phyloP scores from a whole-genome alignment of 768 basidiomycete genomes.

The Kwoniella pini region DNA sequence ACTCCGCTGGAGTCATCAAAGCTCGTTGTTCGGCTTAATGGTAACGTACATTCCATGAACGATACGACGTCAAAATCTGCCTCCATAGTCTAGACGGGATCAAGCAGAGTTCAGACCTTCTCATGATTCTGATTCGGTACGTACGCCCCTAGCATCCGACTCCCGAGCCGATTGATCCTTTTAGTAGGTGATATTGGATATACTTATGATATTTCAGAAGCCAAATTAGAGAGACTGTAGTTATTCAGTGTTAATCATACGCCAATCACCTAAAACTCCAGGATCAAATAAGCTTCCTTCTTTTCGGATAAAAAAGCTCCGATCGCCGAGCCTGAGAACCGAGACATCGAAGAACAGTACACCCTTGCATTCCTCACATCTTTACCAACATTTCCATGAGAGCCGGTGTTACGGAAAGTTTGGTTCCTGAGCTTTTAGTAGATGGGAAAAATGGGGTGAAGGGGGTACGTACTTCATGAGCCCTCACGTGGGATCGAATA shows the following conservation, averaged over 20 bases:
- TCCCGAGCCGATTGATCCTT: background rate
- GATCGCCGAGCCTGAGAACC: background rate
- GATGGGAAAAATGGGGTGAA: background rate
- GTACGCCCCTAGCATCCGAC: background rate
- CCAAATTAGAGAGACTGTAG: background rate
- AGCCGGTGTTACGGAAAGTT: background rate
- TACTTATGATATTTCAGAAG: too few species aligned
- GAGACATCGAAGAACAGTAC: slow-evolving; percentile 2
- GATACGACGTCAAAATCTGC: too few species aligned
- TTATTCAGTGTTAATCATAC: background rate
- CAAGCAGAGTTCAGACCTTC: background rate
- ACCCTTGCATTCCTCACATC: too few species aligned
- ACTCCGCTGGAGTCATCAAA: too few species aligned
- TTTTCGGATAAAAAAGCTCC: background rate
- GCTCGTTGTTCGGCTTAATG: too few species aligned
- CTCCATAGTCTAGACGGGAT: background rate
- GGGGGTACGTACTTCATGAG: too few species aligned
- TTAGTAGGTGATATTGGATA: background rate
- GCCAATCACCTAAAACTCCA: too few species aligned
- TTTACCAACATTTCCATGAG: too few species aligned
- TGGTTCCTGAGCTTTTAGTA: background rate
- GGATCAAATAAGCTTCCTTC: too few species aligned
- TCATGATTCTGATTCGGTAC: background rate
- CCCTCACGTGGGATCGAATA: too few species aligned
- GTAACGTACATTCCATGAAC: too few species aligned